Evolutionary conservation across 768 basidiomycete species (phyloP), one percentile per base, ranked within the genome.

Genomic region (Termitomyces sp.): DNA sequence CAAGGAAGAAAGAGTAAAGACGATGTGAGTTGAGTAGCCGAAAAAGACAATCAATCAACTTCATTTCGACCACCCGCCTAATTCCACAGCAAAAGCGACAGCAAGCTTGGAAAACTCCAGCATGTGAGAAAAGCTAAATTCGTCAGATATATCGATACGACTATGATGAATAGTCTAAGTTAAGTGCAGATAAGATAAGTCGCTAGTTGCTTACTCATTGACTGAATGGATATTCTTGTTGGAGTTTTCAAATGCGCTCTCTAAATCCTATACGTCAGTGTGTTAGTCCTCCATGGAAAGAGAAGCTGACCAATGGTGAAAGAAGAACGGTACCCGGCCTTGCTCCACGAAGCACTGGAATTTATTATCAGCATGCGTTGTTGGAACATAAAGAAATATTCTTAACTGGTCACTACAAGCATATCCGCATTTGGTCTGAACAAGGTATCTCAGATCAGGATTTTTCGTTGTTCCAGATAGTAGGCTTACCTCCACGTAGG

Each of bases 71-170:
- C 56, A 74, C 72, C 85, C 73, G 75, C 84, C 84, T 33, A 93
- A 79, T 70, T 93, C 91, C 62, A 92, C 81, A 10, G 84, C 89
- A 68, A 88, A 90, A 1, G 88, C 90, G 30, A 89, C 85, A 40
- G 87, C 88, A 55, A 93, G 76, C 76, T 93, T 93, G 52, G 89
- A 89, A 73, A 93, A 93, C 73, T 93, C 87, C 57, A 89, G 66
- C 91, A 95, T 93, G 70, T 98, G 95, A 5, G 77, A 72, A 70
- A 96, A 98, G 68, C 87, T 90, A 74, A 97, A 97, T 71, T 96
- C 95, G 23, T 84, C 76, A 12, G 92, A 92, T 60, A 91, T 79
- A 69, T 95, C 91, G 57, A 90, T 89, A 54, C 89, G 89, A 70
- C 91, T 93, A 20, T 7, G 38, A 47, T 64, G 47, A 40, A 56